Evolutionary conservation across 768 basidiomycete genomes (phyloP).

Genomic region (Agrocybe praecox): DNA sequence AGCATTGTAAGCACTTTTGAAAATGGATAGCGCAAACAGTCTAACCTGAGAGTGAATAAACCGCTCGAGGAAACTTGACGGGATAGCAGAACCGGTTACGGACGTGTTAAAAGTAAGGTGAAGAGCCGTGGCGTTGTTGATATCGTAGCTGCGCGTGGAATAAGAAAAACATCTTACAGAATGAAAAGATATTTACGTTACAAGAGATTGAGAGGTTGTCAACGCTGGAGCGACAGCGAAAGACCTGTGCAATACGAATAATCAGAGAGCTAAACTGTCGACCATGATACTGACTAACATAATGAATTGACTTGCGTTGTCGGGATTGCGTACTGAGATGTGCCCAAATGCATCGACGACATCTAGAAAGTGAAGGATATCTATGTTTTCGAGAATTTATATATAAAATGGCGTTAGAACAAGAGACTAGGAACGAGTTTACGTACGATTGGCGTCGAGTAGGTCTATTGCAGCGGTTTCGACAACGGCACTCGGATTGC

Average conservation of each 20-base stretch:
- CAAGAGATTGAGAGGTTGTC: constrained; percentile 16
- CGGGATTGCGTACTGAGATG: constrained; percentile 19
- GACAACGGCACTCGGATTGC: constrained; percentile 1
- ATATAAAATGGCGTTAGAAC: not conserved
- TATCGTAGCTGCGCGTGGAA: constrained; percentile 16
- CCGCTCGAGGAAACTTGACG: constrained; percentile 20
- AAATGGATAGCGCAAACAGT: not conserved
- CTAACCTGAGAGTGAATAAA: constrained; percentile 22
- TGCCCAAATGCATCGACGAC: constrained; percentile 22
- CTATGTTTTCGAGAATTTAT: not conserved
- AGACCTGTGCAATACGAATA: constrained; percentile 8
- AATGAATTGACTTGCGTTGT: constrained; percentile 22
- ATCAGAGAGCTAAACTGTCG: not conserved
- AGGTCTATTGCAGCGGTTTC: constrained; percentile 8
- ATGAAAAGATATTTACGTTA: constrained; percentile 12
- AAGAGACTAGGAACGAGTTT: not conserved
- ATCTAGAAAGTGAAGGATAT: constrained; percentile 20
- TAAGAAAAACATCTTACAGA: not conserved
- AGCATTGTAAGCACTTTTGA: not conserved
- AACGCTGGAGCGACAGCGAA: constrained; percentile 22
- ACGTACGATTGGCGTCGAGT: constrained; percentile 10
- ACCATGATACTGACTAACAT: constrained; percentile 9
- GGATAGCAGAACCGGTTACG: constrained; percentile 14
- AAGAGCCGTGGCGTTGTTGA: constrained; percentile 20
- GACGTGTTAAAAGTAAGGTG: constrained; percentile 19